Evolutionary conservation across 2,329 filamentous ascomycete genomes (phyloP), one percentile per base, ranked within the genome.

Genomic region (Reticulascus tulasneorum): DNA sequence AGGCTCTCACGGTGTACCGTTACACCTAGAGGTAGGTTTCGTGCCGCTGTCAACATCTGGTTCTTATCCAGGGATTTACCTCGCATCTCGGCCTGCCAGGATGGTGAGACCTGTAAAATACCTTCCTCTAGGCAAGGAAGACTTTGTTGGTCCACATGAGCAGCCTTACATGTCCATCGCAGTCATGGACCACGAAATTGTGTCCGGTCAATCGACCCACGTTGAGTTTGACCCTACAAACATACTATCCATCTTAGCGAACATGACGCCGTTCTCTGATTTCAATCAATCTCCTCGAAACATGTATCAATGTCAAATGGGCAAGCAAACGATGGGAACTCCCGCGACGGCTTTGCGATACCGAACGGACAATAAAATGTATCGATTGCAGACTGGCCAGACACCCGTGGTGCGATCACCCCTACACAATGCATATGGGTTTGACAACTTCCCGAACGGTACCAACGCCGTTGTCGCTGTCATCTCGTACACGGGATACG

Each of bases 301-400:
- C 66, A 97, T 97, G 91, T 98, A 97, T 60, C 87, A 94, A 59
- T 96, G 90, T 67, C 93, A 97, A 72, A 97, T 97, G 93, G 89
- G 88, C 67, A 98, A 98, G 62, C 93, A 98, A 68, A 90, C 91
- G 1, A 98, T 98, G 93, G 93, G 93, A 61, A 97, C 93, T 17
- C 89, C 91, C 4, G 90, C 85, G 39, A 86, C 90, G 7, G 84
- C 91, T 3, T 70, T 91, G 45, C 76, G 80, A 39, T 86, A 94
- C 64, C 82, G 93, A 56, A 94, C 90, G 31, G 93, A 98, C 67
- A 97, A 98, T 77, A 98, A 98, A 68, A 79, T 86, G 51, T 98
- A 98, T 64, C 81, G 86, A 46, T 67, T 98, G 28, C 93, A 97
- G 63, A 96, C 90, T 12, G 93, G 93, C 29, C 93, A 98, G 61